These are phyloP conservation scores for Neurospora sp. DNA, from an alignment of 495 filamentous ascomycete species.

Conservation along the genomic window DNA sequence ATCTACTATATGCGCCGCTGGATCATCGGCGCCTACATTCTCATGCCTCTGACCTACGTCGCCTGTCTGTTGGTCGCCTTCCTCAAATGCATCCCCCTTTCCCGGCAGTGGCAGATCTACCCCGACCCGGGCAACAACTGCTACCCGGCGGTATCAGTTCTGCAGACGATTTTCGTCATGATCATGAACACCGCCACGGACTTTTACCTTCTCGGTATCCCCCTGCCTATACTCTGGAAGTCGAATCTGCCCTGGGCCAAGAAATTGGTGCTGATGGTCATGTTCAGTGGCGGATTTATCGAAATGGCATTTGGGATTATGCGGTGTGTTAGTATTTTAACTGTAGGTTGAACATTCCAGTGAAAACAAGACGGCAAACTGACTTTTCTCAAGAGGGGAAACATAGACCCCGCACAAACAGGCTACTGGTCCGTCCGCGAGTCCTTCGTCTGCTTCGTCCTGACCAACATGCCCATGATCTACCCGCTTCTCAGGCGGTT, in stretches of 20 bases:
- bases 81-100: conserved; percentile 34
- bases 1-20: conserved; percentile 32
- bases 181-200: conserved; percentile 44
- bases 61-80: conserved; percentile 34
- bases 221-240: conserved; percentile 45
- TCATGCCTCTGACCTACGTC: conserved; percentile 40
- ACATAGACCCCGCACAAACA: conserved; percentile 40
- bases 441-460: conserved; percentile 50
- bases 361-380: background rate
- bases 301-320: conserved; percentile 51
- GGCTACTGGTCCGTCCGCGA: conserved; percentile 55
- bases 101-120: conserved; percentile 49
- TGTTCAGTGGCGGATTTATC: conserved; percentile 51
- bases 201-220: conserved; percentile 46
- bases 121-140: conserved; percentile 41
- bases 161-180: conserved; percentile 28
- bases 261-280: conserved; percentile 43
- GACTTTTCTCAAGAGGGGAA: conserved; percentile 15
- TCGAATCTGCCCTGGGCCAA: conserved; percentile 39
- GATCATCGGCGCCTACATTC: conserved; percentile 36
- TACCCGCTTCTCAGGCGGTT: conserved; percentile 35
- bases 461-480: conserved; percentile 52
- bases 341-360: conserved; percentile 9
- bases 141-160: conserved; percentile 22
- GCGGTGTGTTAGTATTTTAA: conserved; percentile 48